Percentiles rank a stretch among this genome's conserved stretches.
Conservation (phyloP, 2,329 filamentous ascomycete genomes). For the Pestalotiopsis fici region DNA sequence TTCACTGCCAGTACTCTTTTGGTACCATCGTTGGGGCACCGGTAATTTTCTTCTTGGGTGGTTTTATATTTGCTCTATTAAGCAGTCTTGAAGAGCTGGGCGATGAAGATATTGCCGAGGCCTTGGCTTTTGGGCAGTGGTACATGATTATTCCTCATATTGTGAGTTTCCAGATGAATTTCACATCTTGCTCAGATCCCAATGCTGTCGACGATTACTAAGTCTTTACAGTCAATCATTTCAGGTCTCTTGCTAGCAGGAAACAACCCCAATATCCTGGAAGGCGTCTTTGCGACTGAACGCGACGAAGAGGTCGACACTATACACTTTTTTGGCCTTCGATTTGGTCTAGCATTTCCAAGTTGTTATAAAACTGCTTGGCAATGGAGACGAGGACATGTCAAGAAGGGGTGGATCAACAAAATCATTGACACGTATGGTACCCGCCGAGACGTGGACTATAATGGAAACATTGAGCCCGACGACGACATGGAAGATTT, state of each 20-base stretch:
- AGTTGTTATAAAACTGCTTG: conserved; percentile 7
- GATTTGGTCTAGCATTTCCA: conserved; percentile 5
- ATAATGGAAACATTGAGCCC: neutral
- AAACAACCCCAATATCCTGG: neutral
- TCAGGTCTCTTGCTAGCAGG: neutral
- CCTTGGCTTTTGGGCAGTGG: conserved; percentile 1
- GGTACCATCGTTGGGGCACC: conserved; percentile 2
- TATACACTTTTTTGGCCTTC: neutral
- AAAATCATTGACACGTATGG: conserved; percentile 2
- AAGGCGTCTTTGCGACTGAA: neutral
- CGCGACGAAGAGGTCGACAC: neutral
- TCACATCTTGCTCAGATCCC: too few relatives aligned
- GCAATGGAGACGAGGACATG: conserved; percentile 4
- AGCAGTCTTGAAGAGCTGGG: neutral
- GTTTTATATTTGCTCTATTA: neutral
- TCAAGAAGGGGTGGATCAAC: conserved; percentile 2
- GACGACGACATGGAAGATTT: conserved; percentile 1
- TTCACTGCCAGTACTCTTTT: neutral
- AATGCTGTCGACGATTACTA: neutral
- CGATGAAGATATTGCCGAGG: conserved; percentile 1
- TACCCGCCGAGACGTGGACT: neutral
- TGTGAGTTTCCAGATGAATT: neutral
- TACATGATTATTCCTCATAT: conserved; percentile 4
- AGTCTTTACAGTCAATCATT: neutral
- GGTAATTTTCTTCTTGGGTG: neutral